Percentiles rank a stretch among this genome's conserved stretches.
Conservation (phyloP, 495 filamentous ascomycete species). For the Podospora pseudoanserina region DNA sequence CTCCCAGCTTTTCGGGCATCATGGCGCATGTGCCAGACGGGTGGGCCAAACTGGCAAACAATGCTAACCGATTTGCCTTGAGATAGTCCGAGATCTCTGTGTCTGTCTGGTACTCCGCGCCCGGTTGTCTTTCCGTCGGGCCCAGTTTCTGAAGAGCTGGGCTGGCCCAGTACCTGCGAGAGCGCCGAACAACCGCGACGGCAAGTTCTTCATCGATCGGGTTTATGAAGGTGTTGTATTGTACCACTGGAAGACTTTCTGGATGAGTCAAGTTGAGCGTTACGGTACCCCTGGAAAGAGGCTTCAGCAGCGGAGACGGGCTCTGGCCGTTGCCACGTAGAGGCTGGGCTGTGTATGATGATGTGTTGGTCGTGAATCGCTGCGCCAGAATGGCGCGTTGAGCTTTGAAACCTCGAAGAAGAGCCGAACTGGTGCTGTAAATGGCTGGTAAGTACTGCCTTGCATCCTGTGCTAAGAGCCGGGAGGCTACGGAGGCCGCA, state of each 20-base stretch:
- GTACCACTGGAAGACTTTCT: conserved; percentile 26
- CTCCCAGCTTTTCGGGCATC: conserved; percentile 37
- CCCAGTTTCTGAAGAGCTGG: conserved; percentile 40
- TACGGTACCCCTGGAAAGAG: conserved; percentile 41
- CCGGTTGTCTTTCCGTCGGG: conserved; percentile 43
- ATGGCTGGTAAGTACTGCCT: conserved; percentile 14
- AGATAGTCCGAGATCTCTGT: conserved; percentile 37
- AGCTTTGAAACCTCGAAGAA: conserved; percentile 20
- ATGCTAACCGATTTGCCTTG: conserved; percentile 7
- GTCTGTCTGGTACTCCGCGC: conserved; percentile 42
- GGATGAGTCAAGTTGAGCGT: conserved; percentile 34
- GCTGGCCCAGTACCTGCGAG: conserved; percentile 39
- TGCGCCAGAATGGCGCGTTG: conserved; percentile 23
- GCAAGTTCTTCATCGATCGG: conserved; percentile 30
- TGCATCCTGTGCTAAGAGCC: conserved; percentile 20
- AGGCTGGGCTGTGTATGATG: conserved; percentile 15
- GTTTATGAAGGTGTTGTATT: conserved; percentile 35
- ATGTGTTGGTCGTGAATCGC: conserved; percentile 5
- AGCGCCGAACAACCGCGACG: conserved; percentile 50
- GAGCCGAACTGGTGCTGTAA: conserved; percentile 15
- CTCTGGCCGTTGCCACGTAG: conserved; percentile 26
- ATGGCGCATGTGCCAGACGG: conserved; percentile 39
- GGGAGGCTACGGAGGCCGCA: conserved; percentile 8
- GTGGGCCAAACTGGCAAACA: conserved; percentile 26
- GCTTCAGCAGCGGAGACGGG: conserved; percentile 28